Base-by-base conservation (phyloP, 805 yeast species). In the Kluyveromyces aestuarii region DNA sequence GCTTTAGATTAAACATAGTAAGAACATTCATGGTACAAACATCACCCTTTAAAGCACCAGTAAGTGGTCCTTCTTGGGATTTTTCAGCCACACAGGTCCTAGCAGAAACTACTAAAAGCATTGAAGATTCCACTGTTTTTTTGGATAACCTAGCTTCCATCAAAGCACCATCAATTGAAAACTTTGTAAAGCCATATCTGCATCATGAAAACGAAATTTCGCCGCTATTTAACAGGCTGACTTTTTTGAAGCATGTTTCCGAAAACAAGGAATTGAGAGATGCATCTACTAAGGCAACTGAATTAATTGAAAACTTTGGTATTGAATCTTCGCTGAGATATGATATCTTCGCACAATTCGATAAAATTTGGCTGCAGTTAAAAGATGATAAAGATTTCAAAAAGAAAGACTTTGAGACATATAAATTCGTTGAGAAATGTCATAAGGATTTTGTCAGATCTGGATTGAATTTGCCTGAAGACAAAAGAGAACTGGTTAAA, bases 191-290 rank as follows among this genome's bases (percentile, higher is more conserved):
- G 46, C 81, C 84, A 14, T 72, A 68, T 50, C 77, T 81, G 21
- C 63, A 71, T 37, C 64, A 72, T 47, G 80, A 79, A 52, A 81
- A 84, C 59, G 66, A 65, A 25, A 70, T 73, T 40, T 64, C 71
- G 9, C 73, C 73, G 6, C 46, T 72, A 7, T 69, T 70, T 27
- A 75, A 74, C 55, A 82, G 75, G 55, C 64, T 85, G 55, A 70
- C 82, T 17, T 87, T 87, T 60, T 82, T 80, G 58, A 87, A 81
- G 63, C 82, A 83, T 55, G 90, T 87, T 10, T 82, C 90, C 2
- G 58, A 79, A 18, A 72, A 75, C 53, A 77, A 81, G 58, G 79
- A 67, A n/a, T 60, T 84, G 33, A 75, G 96, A 58, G 87, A 84
- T 53, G 87, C 88, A 3, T 80, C 90, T 2, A 74, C 74, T 41